phyloP scores from a whole-genome alignment of 108 stramenopile genomes.

The Fragilariopsis cylindrus region DNA sequence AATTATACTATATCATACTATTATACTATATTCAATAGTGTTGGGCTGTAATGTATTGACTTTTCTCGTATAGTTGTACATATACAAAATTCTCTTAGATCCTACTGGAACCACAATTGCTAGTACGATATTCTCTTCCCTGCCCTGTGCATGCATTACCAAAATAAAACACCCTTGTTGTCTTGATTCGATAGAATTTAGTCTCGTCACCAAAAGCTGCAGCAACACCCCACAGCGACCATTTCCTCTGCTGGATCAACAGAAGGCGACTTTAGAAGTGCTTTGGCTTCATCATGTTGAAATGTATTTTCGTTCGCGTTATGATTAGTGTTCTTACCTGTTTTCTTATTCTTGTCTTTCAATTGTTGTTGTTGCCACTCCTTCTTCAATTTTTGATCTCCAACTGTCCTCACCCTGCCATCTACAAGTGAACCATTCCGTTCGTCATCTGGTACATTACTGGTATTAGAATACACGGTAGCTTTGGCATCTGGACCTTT shows the following conservation, averaged over 20 bases:
- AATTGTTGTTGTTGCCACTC: not conserved
- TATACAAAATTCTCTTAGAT: no score
- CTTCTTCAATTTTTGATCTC: not conserved
- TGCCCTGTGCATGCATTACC: not conserved
- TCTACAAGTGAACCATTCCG: not conserved
- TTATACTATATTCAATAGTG: no score
- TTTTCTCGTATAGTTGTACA: no score
- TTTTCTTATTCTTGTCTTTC: not conserved
- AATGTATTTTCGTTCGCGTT: not conserved
- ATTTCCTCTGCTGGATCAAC: not conserved
- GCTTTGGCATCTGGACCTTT: constrained; percentile 11
- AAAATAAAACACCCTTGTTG: not conserved
- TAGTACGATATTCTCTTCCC: no score
- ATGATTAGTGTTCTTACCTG: not conserved
- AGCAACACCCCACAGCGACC: constrained; percentile 13
- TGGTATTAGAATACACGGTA: not conserved
- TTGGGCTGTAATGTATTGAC: no score
- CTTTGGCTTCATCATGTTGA: not conserved
- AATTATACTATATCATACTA: no score
- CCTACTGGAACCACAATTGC: no score
- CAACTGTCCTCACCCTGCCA: constrained; percentile 4
- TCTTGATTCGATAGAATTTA: not conserved
- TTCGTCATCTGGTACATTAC: constrained; percentile 1
- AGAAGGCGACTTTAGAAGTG: not conserved
- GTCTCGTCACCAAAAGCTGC: constrained; percentile 3